These are phyloP conservation scores for Skeletonema menzelii DNA, from an alignment of 108 stramenopile genomes.

Conservation along the genomic window DNA sequence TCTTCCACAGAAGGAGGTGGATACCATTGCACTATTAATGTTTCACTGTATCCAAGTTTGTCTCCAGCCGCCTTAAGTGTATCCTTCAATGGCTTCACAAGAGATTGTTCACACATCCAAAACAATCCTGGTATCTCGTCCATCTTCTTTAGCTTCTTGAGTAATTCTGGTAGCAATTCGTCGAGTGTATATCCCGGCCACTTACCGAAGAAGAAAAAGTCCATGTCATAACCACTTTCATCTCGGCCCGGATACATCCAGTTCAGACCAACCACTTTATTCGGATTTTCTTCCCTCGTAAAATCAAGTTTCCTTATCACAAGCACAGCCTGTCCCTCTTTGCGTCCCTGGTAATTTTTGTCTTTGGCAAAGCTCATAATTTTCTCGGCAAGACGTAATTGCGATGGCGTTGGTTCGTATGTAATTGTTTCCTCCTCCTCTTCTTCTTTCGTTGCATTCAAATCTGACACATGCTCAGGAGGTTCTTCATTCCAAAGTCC, in stretches of 20 bases:
- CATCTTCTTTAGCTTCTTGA: background rate
- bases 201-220: background rate
- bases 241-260: constrained; percentile 1
- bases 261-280: background rate
- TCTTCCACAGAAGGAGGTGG: constrained; percentile 25
- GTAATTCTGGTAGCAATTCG: constrained; percentile 10
- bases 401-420: constrained; percentile 1
- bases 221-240: background rate
- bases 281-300: constrained; percentile 11
- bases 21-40: constrained; percentile 14
- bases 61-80: constrained; percentile 5
- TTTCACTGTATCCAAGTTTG: background rate
- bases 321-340: background rate
- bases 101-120: constrained; percentile 12
- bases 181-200: constrained; percentile 20
- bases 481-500: constrained; percentile 26
- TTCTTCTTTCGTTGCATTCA: background rate
- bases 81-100: constrained; percentile 11
- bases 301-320: constrained; percentile 11
- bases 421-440: background rate
- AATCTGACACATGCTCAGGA: background rate
- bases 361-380: constrained; percentile 9
- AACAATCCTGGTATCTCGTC: constrained; percentile 5
- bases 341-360: background rate
- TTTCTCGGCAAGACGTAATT: constrained; percentile 9